A percentile compares a stretch with the other conserved stretches of the same genome.
Evolutionary conservation across 352 stramenopile species (phyloP).

Genomic region (Phytopythium cucurbitacearum): DNA sequence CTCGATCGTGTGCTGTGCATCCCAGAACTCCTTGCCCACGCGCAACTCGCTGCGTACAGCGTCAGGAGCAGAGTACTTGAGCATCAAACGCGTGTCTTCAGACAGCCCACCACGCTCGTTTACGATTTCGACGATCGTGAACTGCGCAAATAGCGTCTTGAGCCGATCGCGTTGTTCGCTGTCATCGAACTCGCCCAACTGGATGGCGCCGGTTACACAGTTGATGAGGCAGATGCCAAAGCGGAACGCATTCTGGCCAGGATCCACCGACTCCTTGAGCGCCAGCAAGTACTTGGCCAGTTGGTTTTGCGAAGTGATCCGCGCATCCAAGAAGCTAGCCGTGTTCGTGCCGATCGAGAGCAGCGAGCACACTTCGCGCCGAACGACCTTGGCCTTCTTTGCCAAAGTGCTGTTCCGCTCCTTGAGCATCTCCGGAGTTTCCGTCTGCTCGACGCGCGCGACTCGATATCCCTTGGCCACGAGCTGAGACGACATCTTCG

Average conservation of each 20-base stretch:
- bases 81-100: slow-evolving; percentile 60
- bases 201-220: slow-evolving; percentile 90
- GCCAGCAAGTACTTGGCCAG: slow-evolving; percentile 56
- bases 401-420: slow-evolving; percentile 80
- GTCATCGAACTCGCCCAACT: slow-evolving; percentile 97
- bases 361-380: slow-evolving; percentile 94
- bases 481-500: slow-evolving; percentile 93
- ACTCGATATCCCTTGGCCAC: slow-evolving; percentile 97
- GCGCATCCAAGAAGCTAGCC: slow-evolving; percentile 92
- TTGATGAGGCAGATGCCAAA: slow-evolving; percentile 97
- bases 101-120: slow-evolving; percentile 65
- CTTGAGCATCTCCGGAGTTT: slow-evolving; percentile 97
- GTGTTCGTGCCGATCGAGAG: slow-evolving; percentile 95
- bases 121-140: slow-evolving; percentile 82
- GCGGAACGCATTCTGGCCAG: slow-evolving; percentile 18
- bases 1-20: slow-evolving; percentile 82
- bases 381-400: slow-evolving; percentile 87
- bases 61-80: slow-evolving; percentile 66
- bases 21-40: slow-evolving; percentile 87
- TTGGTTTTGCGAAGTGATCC: slow-evolving; percentile 47
- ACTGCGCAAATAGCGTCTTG: slow-evolving; percentile 93
- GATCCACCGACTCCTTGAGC: slow-evolving; percentile 74
- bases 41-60: slow-evolving; percentile 61
- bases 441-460: slow-evolving; percentile 98
- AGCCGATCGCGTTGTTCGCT: slow-evolving; percentile 93